phyloP scores from a whole-genome alignment of 163 green algal genomes.

The Trebouxia gelatinosa region DNA sequence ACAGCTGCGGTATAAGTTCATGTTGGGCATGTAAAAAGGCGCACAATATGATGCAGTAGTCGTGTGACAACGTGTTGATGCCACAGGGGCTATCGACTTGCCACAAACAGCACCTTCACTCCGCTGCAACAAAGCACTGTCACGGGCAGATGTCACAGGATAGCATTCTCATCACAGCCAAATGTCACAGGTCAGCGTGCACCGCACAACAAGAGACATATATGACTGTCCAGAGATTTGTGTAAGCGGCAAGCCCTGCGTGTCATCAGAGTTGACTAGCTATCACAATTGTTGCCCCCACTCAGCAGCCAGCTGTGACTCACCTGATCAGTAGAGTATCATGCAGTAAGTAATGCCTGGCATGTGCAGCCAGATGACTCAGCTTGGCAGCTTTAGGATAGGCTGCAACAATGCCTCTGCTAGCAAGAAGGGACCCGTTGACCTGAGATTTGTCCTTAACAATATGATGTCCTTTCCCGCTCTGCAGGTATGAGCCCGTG shows the following conservation, averaged over 20 bases:
- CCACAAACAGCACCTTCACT: background rate
- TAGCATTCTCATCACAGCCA: background rate
- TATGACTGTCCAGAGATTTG: background rate
- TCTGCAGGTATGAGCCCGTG: background rate
- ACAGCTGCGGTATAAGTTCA: background rate
- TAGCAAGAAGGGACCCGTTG: slow-evolving; percentile 6
- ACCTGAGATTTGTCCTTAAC: background rate
- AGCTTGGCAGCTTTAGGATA: slow-evolving; percentile 22
- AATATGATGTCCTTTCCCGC: slow-evolving; percentile 33
- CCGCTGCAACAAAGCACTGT: background rate
- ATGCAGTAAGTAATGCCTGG: slow-evolving; percentile 21
- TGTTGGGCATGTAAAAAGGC: background rate
- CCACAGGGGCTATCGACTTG: background rate
- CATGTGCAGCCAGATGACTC: slow-evolving; percentile 18
- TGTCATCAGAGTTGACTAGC: background rate
- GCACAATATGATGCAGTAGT: background rate
- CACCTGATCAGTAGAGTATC: slow-evolving; percentile 35
- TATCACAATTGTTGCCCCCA: background rate
- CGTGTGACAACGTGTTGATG: background rate
- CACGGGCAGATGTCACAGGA: background rate
- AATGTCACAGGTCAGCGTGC: background rate
- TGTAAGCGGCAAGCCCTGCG: background rate
- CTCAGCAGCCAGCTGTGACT: background rate
- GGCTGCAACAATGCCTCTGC: slow-evolving; percentile 26
- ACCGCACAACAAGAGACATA: background rate